Percentiles rank a stretch among this genome's conserved stretches.
Evolutionary conservation across 1,284 basidiomycete species (phyloP).

Genomic region (Crucibulum parvulum): DNA sequence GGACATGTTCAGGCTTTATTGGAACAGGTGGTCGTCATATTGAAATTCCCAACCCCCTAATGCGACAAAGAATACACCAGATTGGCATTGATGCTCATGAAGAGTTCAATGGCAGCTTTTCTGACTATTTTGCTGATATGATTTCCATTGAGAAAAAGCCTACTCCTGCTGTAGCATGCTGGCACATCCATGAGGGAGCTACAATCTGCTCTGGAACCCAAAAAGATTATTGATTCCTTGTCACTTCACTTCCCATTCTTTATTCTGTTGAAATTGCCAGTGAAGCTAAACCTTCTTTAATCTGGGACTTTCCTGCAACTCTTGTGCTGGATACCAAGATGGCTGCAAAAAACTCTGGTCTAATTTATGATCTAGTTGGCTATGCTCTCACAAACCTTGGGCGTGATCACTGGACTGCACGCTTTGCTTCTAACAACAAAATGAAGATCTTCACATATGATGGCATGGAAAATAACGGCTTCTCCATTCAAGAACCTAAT

Average conservation of each 20-base stretch:
- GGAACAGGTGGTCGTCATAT: conserved; percentile 11
- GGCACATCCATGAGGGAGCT: conserved; percentile 11
- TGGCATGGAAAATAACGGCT: conserved; percentile 11
- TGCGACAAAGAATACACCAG: not conserved
- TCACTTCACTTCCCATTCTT: conserved; percentile 16
- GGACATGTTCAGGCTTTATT: conserved; percentile 5
- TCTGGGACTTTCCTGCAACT: conserved; percentile 16
- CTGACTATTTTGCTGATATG: not conserved
- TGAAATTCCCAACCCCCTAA: conserved; percentile 4
- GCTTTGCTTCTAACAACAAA: conserved; percentile 7
- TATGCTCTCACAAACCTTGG: conserved; percentile 5
- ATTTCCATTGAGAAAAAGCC: not conserved
- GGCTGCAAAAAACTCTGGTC: conserved; percentile 1
- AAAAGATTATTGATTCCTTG: conserved; percentile 1
- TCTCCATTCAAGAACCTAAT: not conserved
- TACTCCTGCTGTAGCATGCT: conserved; percentile 3
- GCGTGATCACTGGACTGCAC: conserved; percentile 15
- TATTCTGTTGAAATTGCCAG: conserved; percentile 10
- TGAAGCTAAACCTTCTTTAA: conserved; percentile 1
- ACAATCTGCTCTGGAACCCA: conserved; percentile 12
- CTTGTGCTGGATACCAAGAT: conserved; percentile 3
- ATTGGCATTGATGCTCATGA: not conserved
- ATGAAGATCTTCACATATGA: conserved; percentile 17
- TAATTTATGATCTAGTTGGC: conserved; percentile 19
- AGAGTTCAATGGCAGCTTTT: not conserved